phyloP scores from a whole-genome alignment of 2,329 filamentous ascomycete species.

The Clonostachys solani region DNA sequence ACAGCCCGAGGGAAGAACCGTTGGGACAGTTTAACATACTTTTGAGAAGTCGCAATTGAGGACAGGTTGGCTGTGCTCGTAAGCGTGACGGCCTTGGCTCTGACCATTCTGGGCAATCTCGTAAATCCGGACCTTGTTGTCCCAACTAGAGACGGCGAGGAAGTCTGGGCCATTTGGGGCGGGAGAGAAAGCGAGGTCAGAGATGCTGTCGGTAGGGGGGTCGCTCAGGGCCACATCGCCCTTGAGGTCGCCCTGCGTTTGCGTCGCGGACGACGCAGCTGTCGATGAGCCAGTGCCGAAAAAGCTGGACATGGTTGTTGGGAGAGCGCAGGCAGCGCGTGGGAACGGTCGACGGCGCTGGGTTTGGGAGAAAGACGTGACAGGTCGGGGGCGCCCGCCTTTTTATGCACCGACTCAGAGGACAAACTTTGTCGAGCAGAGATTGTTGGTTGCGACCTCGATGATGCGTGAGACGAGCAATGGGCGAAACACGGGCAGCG shows the following conservation, averaged over 20 bases:
- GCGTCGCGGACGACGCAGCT: conserved; percentile 49
- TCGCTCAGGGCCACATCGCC: conserved; percentile 77
- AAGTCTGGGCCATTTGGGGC: conserved; percentile 59
- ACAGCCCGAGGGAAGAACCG: background rate
- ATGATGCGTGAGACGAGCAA: too few species aligned
- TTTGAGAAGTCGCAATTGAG: conserved; percentile 84
- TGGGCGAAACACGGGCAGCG: too few species aligned
- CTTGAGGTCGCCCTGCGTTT: conserved; percentile 84
- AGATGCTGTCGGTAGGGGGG: conserved; percentile 85
- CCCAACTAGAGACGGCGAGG: conserved; percentile 90
- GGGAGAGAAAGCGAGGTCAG: conserved; percentile 79
- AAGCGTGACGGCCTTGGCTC: conserved; percentile 79
- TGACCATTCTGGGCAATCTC: conserved; percentile 76
- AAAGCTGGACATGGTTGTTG: conserved; percentile 54
- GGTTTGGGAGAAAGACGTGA: background rate
- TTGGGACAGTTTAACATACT: conserved; percentile 45
- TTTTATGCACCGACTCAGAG: background rate
- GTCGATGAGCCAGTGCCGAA: conserved; percentile 52
- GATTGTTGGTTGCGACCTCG: conserved; percentile 4
- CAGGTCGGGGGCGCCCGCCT: background rate
- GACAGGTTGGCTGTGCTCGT: conserved; percentile 82
- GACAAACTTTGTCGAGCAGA: background rate
- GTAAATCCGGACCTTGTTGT: conserved; percentile 97
- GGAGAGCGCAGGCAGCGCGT: too few species aligned
- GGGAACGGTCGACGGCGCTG: too few species aligned